Evolutionary conservation across 2,329 filamentous ascomycete genomes (phyloP), one percentile per base, ranked within the genome.

Genomic region (Botrytis byssoidea): DNA sequence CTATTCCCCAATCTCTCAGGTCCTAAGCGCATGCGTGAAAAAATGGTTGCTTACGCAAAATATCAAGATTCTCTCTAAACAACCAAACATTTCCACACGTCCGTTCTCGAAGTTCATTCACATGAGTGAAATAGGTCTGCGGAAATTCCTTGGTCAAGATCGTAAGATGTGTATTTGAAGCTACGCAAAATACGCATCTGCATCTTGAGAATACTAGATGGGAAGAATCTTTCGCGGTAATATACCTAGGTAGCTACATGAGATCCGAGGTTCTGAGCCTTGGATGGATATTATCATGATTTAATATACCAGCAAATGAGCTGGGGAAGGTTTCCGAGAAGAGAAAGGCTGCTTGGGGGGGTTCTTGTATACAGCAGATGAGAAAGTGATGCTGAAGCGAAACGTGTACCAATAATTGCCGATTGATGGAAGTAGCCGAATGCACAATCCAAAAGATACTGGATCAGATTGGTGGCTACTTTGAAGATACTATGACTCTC

Each of bases 401-500:
- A 42, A n/a, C 0, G 16, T 51, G 6, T 16, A n/a, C 4, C 42
- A 44, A 44, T 18, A 35, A 35, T 35, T 35, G 16, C 5, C 12
- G 4, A 51, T n/a, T 14, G 10, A 51, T 51, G 14, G 25, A 7
- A 16, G 14, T 55, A n/a, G 48, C 2, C 12, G 48, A 55, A 14
- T n/a, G 3, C 0, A 7, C 14, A 14, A n/a, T n/a, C n/a, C 48
- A 7, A n/a, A 55, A 7, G 6, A 2, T 1, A 16, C 2, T 16
- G 25, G 12, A 16, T 12, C 14, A 55, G 12, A n/a, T n/a, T 5
- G 0, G 14, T 55, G 12, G 12, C n/a, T 55, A 55, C 14, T 16
- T 4, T n/a, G 12, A 0, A 55, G 7, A 55, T n/a, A 16, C 12
- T 7, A n/a, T 7, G 0, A n/a, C 7, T 16, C 25, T 7, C 48